Evolutionary conservation across 768 basidiomycete genomes (phyloP), one percentile per base, ranked within the genome.

Genomic region (Leccinum rimulosum): DNA sequence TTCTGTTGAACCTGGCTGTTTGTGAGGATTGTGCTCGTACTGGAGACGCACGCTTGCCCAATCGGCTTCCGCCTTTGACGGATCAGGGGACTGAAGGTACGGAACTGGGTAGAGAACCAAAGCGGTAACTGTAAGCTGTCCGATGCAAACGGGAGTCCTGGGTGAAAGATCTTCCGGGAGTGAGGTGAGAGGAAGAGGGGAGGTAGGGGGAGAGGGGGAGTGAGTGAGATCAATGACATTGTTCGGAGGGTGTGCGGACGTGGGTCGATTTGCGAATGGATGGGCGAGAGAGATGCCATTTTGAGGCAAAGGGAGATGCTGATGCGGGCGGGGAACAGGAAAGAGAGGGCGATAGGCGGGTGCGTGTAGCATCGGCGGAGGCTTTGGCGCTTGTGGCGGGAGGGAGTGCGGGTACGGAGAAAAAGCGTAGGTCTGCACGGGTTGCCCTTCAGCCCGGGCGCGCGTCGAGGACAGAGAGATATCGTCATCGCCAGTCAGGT

Each of bases 141-240:
- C 93, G 51, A 95, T 93, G 71, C 94, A 95, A 54, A 95, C 85
- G 15, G 91, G 89, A 0, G 89, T 91, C 76, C 87, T 91, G 14
- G 88, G 89, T 6, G 88, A 80, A 17, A 91, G 73, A 49, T 90
- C 87, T 9, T 78, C 75, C 3, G 85, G 82, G 2, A 85, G 74
- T 11, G 70, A 50, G 6, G 66, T 56, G 27, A 68, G 55, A 63
- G 68, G 70, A 30, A 68, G 68, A 22, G 72, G 71, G 2, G 50
- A 82, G 74, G 56, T 82, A 77, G 79, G 79, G 6, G 71, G 74
- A 10, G 79, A 80, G 8, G 88, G 88, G 3, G 87, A 88, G 57
- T 78, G 75, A 17, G 87, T 91, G 35, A 91, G 82, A 79, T 91
- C 89, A 71, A 91, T 91, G 55, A 91, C 77, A 61, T 88, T 86